phyloP scores from a whole-genome alignment of 176 grass and related monocot genomes.

The Avena eriantha region DNA sequence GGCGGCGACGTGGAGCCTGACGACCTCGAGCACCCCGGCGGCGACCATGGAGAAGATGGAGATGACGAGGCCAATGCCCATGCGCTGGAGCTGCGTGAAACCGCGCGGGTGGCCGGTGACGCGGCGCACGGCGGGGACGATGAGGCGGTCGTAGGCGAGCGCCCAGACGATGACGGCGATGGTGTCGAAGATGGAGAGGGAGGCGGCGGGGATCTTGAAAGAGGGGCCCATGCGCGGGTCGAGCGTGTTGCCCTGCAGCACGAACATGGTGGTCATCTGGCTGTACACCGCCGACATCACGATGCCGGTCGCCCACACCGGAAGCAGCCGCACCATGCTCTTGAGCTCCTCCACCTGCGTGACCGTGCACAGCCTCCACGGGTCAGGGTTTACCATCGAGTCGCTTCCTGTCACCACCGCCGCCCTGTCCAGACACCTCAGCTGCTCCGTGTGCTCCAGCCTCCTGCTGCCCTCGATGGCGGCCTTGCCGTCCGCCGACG shows the following conservation, averaged over 20 bases:
- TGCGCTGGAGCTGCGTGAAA: constrained; percentile 68
- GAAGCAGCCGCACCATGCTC: constrained; percentile 56
- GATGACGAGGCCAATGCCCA: constrained; percentile 64
- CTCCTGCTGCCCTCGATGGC: constrained; percentile 51
- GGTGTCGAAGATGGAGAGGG: constrained; percentile 77
- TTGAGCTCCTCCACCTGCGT: constrained; percentile 90
- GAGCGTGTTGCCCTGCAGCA: constrained; percentile 71
- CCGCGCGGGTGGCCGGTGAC: constrained; percentile 57
- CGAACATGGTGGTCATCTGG: constrained; percentile 81
- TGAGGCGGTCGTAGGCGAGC: constrained; percentile 47
- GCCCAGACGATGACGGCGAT: constrained; percentile 63
- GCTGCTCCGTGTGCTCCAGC: constrained; percentile 54
- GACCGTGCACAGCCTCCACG: constrained; percentile 74
- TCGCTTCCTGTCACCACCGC: constrained; percentile 18
- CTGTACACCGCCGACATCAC: constrained; percentile 56
- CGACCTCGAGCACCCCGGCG: constrained; percentile 17
- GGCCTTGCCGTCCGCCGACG: constrained; percentile 37
- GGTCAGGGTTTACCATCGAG: constrained; percentile 35
- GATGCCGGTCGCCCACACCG: constrained; percentile 70
- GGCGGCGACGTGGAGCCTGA: neutral
- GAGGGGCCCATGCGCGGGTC: constrained; percentile 51
- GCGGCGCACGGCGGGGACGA: constrained; percentile 46
- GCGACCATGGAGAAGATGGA: constrained; percentile 32
- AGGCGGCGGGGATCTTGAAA: constrained; percentile 68
- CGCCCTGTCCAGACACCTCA: constrained; percentile 51